Evolutionary conservation across 176 grass and related monocot species (phyloP), one percentile per base, ranked within the genome.

Genomic region (Oryza brachyantha): DNA sequence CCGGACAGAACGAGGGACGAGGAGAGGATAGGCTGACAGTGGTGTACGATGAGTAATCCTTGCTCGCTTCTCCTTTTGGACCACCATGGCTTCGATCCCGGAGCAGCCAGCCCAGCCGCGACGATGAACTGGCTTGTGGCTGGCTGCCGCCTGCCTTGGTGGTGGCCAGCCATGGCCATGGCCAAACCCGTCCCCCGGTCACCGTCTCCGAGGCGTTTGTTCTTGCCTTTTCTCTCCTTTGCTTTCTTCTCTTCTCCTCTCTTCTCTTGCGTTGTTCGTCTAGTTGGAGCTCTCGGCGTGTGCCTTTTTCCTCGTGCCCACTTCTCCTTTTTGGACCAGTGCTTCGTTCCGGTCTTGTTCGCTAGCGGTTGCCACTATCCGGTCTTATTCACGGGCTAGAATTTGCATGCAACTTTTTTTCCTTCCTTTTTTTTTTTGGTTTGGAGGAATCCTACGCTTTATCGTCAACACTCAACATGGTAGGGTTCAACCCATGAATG

Each of bases 31-130:
- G n/a, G n/a, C n/a, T n/a, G n/a, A n/a, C n/a, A n/a, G n/a, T n/a
- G n/a, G n/a, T n/a, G n/a, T n/a, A n/a, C n/a, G n/a, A n/a, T n/a
- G n/a, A n/a, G n/a, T n/a, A n/a, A n/a, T n/a, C n/a, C n/a, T n/a
- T n/a, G n/a, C n/a, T n/a, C n/a, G n/a, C n/a, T n/a, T n/a, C n/a
- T n/a, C n/a, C n/a, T n/a, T n/a, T n/a, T n/a, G n/a, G n/a, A n/a
- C n/a, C n/a, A n/a, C n/a, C n/a, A n/a, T n/a, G n/a, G n/a, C n/a
- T 64, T 65, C 19, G 73, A 82, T 87, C 73, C 85, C 43, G 79
- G 79, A 74, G 73, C 66, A 12, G 35, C 42, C 72, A 46, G 67
- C 46, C 42, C 72, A 46, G 67, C 46, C 66, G 43, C 75, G 19
- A 13, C 59, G 19, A 27, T 72, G 85, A 43, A 82, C 45, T 36